Conservation (phyloP, 2,329 filamentous ascomycete species). For the Fusarium sp. region DNA sequence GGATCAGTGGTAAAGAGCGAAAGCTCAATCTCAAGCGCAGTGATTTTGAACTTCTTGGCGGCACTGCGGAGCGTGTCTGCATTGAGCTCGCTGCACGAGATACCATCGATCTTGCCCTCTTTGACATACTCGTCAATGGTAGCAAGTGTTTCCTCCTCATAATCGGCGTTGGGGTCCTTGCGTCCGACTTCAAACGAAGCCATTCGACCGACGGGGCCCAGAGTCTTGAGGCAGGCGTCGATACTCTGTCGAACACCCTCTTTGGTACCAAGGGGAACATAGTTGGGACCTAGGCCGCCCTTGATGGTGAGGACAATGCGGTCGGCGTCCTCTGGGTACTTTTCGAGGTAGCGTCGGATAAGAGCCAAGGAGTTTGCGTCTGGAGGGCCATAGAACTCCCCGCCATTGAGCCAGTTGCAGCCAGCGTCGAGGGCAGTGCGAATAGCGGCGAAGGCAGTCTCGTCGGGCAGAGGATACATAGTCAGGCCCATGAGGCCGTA, state of each 20-base stretch:
- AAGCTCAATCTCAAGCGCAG: conserved; percentile 65
- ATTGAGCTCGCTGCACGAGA: conserved; percentile 63
- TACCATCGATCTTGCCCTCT: conserved; percentile 63
- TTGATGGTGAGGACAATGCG: conserved; percentile 74
- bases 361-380: conserved; percentile 69
- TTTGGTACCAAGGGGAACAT: conserved; percentile 64
- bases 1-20: conserved; percentile 62
- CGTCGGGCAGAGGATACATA: conserved; percentile 41
- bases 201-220: conserved; percentile 61
- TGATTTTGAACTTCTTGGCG: conserved; percentile 58
- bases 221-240: conserved; percentile 63
- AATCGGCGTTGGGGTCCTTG: conserved; percentile 66
- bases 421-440: conserved; percentile 63
- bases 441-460: conserved; percentile 66
- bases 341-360: conserved; percentile 71
- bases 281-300: conserved; percentile 61
- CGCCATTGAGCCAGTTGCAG: conserved; percentile 68
- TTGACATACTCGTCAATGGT: conserved; percentile 62
- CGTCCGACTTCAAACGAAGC: conserved; percentile 72
- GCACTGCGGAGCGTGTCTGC: conserved; percentile 62
- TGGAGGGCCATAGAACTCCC: conserved; percentile 72
- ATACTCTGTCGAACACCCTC: conserved; percentile 68
- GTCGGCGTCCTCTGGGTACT: conserved; percentile 71
- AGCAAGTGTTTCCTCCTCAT: conserved; percentile 60
- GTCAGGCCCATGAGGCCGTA: conserved; percentile 48